A percentile compares a stretch with the other conserved stretches of the same genome.
Evolutionary conservation across 108 stramenopile genomes (phyloP).

Genomic region (Skeletonema costatum): DNA sequence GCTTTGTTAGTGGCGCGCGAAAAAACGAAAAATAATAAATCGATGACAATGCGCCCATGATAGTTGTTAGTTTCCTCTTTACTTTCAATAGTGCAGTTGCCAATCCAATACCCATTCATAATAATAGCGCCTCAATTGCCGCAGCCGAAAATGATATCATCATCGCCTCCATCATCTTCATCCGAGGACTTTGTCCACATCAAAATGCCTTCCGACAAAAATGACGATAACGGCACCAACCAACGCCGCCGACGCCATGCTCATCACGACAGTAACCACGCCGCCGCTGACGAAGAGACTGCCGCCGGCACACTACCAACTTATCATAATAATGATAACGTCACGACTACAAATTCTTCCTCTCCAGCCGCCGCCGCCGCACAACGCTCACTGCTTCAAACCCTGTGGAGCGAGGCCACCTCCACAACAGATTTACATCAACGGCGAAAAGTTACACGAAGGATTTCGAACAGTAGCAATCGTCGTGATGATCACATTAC

Average conservation of each 20-base stretch:
- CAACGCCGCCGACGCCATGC: neutral
- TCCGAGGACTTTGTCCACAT: neutral
- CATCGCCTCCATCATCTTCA: neutral
- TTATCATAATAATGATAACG: neutral
- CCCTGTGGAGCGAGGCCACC: conserved; percentile 40
- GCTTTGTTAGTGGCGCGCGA: no score
- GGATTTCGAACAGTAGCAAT: neutral
- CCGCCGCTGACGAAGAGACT: neutral
- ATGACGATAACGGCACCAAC: neutral
- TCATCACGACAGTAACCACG: neutral
- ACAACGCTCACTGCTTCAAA: conserved; percentile 24
- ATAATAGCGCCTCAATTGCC: no score
- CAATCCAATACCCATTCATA: no score
- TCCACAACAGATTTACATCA: conserved; percentile 33
- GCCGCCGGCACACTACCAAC: neutral
- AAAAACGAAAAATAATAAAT: no score
- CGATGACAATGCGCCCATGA: no score
- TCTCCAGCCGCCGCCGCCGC: neutral
- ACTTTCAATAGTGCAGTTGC: no score
- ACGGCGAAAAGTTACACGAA: conserved; percentile 16
- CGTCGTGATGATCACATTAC: neutral
- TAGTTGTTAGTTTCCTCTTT: no score
- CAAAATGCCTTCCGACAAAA: neutral
- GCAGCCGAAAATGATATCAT: neutral
- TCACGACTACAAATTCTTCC: neutral